phyloP scores from a whole-genome alignment of 2,329 filamentous ascomycete species.

The Colletotrichum spaethianum region DNA sequence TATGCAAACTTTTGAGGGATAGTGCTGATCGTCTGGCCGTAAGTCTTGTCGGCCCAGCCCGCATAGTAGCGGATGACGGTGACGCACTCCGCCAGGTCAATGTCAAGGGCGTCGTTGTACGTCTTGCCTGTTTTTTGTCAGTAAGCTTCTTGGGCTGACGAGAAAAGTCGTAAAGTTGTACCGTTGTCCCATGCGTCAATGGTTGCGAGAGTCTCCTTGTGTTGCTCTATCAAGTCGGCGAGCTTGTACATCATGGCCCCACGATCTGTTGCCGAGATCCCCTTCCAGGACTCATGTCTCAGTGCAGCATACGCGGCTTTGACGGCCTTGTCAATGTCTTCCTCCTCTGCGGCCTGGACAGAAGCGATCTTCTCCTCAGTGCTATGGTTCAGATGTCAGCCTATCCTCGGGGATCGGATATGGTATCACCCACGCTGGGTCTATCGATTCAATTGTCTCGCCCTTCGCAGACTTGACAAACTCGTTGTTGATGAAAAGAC shows the following conservation, averaged over 20 bases:
- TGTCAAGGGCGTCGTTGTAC: slow-evolving; percentile 73
- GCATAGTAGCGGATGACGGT: slow-evolving; percentile 79
- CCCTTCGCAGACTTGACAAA: slow-evolving; percentile 72
- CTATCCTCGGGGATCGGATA: rapidly evolving
- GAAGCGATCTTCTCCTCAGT: slow-evolving; percentile 63
- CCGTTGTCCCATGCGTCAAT: slow-evolving; percentile 82
- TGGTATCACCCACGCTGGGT: slow-evolving; percentile 65
- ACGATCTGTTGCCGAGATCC: slow-evolving; percentile 75
- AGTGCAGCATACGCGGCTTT: slow-evolving; percentile 77
- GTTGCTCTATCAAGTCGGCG: slow-evolving; percentile 77
- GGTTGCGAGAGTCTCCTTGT: slow-evolving; percentile 65
- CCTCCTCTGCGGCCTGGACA: slow-evolving; percentile 75
- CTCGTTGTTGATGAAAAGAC: slow-evolving; percentile 85
- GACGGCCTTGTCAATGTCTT: slow-evolving; percentile 78
- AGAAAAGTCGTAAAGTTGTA: not conserved
- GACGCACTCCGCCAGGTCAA: slow-evolving; percentile 69
- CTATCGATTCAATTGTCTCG: slow-evolving; percentile 74
- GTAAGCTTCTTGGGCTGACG: too few species aligned
- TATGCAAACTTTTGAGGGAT: slow-evolving; percentile 80
- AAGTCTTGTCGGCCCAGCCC: slow-evolving; percentile 84
- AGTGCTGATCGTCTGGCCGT: slow-evolving; percentile 83
- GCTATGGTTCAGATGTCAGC: slow-evolving; percentile 1
- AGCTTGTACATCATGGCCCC: slow-evolving; percentile 80
- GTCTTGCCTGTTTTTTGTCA: slow-evolving; percentile 63
- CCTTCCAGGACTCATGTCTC: slow-evolving; percentile 77